phyloP scores from a whole-genome alignment of 1,284 basidiomycete species.

The Sanghuangporus sanghuang region DNA sequence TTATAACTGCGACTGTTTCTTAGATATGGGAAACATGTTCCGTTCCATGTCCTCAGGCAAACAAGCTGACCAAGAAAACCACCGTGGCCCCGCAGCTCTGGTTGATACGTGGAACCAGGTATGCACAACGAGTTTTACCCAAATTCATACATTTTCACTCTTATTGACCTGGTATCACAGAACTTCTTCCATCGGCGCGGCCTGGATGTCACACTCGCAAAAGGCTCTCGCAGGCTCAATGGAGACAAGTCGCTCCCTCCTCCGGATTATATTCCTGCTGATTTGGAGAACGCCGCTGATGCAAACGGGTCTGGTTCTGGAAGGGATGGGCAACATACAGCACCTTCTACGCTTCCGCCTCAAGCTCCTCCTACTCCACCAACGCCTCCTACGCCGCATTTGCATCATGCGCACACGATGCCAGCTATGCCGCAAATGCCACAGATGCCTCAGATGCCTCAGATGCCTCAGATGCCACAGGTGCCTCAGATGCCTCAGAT shows the following conservation, averaged over 20 bases:
- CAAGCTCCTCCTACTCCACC: background rate
- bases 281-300: background rate
- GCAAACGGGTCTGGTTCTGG: background rate
- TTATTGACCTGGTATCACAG: background rate
- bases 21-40: background rate
- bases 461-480: no score
- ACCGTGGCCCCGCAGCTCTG: constrained; percentile 6
- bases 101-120: constrained; percentile 16
- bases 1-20: background rate
- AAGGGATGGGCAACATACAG: background rate
- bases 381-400: background rate
- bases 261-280: constrained; percentile 1
- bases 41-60: constrained; percentile 3
- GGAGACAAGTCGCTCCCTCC: constrained; percentile 8
- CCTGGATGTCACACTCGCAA: constrained; percentile 15
- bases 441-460: no score
- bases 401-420: background rate
- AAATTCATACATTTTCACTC: background rate
- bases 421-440: background rate
- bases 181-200: constrained; percentile 16
- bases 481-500: no score
- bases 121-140: background rate
- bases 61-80: constrained; percentile 1
- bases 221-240: constrained; percentile 13
- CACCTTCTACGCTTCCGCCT: background rate